Conservation (phyloP, 768 basidiomycete species). For the Mycena venus region DNA sequence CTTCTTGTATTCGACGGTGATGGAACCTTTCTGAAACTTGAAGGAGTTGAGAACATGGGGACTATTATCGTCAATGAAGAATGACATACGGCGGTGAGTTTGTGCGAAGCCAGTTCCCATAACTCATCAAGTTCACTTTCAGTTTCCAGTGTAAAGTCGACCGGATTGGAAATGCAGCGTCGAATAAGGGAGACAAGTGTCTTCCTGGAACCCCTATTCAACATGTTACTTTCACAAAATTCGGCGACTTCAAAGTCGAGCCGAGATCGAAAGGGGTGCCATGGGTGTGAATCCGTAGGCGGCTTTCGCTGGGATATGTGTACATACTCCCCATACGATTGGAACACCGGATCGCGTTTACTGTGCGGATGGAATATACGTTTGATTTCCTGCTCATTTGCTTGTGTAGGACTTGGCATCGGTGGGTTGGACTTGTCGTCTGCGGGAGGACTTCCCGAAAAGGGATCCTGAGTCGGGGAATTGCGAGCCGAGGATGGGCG, state of each 20-base stretch:
- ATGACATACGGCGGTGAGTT: constrained; percentile 1
- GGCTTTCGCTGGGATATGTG: too few relatives aligned
- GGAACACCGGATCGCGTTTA: not conserved
- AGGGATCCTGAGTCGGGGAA: too few relatives aligned
- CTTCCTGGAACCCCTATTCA: not conserved
- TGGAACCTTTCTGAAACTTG: not conserved
- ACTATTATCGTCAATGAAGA: not conserved
- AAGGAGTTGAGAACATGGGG: not conserved
- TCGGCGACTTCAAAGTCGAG: constrained; percentile 10
- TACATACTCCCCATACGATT: too few relatives aligned
- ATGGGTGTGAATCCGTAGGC: not conserved
- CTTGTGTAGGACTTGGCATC: too few relatives aligned
- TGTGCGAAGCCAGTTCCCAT: constrained; percentile 15
- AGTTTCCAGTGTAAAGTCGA: not conserved
- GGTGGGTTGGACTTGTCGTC: too few relatives aligned
- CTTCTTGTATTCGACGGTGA: constrained; percentile 34
- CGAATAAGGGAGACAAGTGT: constrained; percentile 3
- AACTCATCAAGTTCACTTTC: constrained; percentile 1
- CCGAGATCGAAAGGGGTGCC: constrained; percentile 6
- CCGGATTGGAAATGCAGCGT: not conserved
- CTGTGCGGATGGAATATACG: constrained; percentile 22
- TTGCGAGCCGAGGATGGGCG: too few relatives aligned
- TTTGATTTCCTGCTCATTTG: too few relatives aligned
- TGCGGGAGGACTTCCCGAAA: too few relatives aligned
- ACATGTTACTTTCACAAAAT: not conserved